Evolutionary conservation across 139 green algal species (phyloP), one percentile per base, ranked within the genome.

Genomic region (Nannochloris sp.): DNA sequence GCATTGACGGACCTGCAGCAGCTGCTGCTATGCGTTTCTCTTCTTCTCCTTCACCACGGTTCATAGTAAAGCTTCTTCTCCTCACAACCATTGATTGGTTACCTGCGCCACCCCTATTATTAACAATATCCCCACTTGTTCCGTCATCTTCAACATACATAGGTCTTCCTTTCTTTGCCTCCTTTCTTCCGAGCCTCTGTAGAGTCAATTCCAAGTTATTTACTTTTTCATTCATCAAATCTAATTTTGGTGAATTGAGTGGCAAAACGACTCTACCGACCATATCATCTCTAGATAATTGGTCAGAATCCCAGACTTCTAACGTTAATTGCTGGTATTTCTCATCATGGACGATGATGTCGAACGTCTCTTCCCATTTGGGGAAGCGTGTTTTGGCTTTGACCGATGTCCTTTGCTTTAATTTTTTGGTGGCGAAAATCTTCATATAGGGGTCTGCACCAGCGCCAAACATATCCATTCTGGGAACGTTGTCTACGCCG

Each of bases 321-420:
- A 77, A 34, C 19, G 8, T 36, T 5, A 77, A 38, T 10, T 13
- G 9, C 48, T 77, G 62, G 37, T 70, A 45, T 23, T 30, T 6
- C 1, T 25, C 3, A 32, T 36, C 38, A 64, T 77, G 64, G 44
- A 77, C 71, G 31, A 73, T 4, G n/a, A 77, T 56, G 23, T 54
- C 64, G 44, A 77, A 73, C 3, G 30, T 35, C 24, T 77, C 71
- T n/a, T 69, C 32, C 64, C 64, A 77, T 3, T 47, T 6, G 3
- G 71, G 71, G 42, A 31, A 24, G 31, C 63, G 29, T 33, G 71
- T 77, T 39, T 38, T 32, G 44, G 27, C 45, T 36, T 54, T 57
- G 3, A 68, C 37, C 5, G 44, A 24, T 5, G 71, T 77, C 12
- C 36, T 46, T 19, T 67, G 59, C 57, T 54, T 33, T 24, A 34